Conservation (phyloP, 208 protist genomes). For the Crithidia expoeki region DNA sequence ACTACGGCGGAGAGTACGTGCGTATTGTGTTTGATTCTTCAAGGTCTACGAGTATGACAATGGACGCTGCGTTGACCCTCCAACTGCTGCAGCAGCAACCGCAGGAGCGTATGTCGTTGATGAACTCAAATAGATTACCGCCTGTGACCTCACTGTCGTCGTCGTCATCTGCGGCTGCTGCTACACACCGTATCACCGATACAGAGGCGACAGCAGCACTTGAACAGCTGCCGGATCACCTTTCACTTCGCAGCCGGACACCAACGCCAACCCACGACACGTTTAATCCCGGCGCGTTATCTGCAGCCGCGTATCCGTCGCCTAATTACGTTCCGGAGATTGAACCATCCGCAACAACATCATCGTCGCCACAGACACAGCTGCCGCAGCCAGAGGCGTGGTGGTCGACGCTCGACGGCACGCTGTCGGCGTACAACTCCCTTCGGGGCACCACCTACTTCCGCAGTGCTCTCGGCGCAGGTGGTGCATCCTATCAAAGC, state of each 20-base stretch:
- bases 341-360: too few species aligned
- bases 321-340: not conserved
- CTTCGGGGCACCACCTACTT: not conserved
- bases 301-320: not conserved
- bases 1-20: slow-evolving; percentile 17
- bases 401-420: slow-evolving; percentile 39
- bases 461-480: not conserved
- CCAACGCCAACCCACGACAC: not conserved
- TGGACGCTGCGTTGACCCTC: not conserved
- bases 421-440: slow-evolving; percentile 18
- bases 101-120: not conserved
- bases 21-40: slow-evolving; percentile 6
- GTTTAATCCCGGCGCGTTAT: not conserved
- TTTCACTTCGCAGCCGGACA: not conserved
- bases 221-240: slow-evolving; percentile 2
- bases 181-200: slow-evolving; percentile 6
- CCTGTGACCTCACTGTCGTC: not conserved
- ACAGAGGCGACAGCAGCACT: slow-evolving; percentile 3
- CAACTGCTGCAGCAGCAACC: not conserved
- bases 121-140: not conserved
- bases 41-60: not conserved
- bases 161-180: not conserved
- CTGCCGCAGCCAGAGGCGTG: slow-evolving; percentile 16
- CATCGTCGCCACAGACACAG: not conserved
- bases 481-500: not conserved